phyloP scores from a whole-genome alignment of 805 yeast genomes.

The Lachancea lanzarotensis region DNA sequence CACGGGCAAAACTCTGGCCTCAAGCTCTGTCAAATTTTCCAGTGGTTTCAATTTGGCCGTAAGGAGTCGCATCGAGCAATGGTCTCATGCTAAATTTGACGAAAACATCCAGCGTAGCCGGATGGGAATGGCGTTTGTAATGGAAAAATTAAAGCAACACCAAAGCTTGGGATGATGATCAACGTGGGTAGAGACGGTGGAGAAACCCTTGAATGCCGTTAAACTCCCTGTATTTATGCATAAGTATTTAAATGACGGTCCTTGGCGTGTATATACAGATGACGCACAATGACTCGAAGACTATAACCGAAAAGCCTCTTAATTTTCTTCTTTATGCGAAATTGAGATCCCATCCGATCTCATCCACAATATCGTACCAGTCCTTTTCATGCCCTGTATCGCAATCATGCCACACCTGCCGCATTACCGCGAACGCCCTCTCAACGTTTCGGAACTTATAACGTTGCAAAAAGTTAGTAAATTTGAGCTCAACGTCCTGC shows the following conservation, averaged over 20 bases:
- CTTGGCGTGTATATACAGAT: background rate
- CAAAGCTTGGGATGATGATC: background rate
- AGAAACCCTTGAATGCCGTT: background rate
- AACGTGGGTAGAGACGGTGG: background rate
- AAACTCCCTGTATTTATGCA: background rate
- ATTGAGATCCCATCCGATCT: conserved; percentile 70
- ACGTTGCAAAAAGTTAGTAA: conserved; percentile 51
- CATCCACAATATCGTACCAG: conserved; percentile 63
- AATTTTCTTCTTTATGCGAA: conserved; percentile 41
- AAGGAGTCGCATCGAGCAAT: conserved; percentile 67
- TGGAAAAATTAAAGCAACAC: conserved; percentile 50
- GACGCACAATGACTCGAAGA: background rate
- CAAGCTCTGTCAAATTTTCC: conserved; percentile 59
- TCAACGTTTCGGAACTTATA: conserved; percentile 61
- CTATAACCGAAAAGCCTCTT: too few species aligned
- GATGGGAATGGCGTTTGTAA: conserved; percentile 69
- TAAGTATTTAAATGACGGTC: background rate
- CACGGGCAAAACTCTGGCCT: conserved; percentile 39
- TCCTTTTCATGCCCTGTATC: conserved; percentile 33
- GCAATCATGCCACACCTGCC: conserved; percentile 39
- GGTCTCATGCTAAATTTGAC: conserved; percentile 68
- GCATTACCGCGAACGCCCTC: conserved; percentile 37
- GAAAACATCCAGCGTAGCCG: conserved; percentile 61
- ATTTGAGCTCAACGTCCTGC: conserved; percentile 42
- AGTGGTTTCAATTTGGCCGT: conserved; percentile 55